A percentile compares a stretch with the other conserved stretches of the same genome.
phyloP scores from a whole-genome alignment of 1,284 basidiomycete genomes.

The Hymenochaete sp. region DNA sequence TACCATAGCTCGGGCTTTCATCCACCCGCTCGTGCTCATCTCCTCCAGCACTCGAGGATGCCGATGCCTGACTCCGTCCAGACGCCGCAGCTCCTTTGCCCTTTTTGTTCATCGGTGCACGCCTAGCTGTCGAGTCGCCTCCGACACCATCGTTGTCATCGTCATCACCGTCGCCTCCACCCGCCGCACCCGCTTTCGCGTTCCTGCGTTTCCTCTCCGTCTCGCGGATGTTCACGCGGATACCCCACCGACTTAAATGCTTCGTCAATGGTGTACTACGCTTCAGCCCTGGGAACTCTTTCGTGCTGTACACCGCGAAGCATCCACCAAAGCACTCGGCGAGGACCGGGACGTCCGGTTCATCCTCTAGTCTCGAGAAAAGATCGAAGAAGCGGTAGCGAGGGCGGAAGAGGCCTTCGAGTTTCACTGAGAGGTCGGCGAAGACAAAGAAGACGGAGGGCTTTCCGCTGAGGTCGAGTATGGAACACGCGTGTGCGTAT shows the following conservation, averaged over 20 bases:
- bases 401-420: constrained; percentile 56
- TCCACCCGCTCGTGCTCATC: not conserved
- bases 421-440: constrained; percentile 54
- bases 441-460: constrained; percentile 66
- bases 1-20: not conserved
- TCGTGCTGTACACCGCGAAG: constrained; percentile 70
- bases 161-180: not conserved
- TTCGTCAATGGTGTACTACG: constrained; percentile 70
- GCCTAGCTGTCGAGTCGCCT: not conserved
- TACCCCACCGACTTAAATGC: constrained; percentile 40
- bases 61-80: too few relatives aligned
- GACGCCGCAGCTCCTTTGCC: too few relatives aligned
- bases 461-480: constrained; percentile 49
- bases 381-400: constrained; percentile 64
- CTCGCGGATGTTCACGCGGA: constrained; percentile 62
- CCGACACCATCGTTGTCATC: not conserved
- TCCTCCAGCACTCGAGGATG: not conserved
- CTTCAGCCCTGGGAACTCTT: constrained; percentile 67
- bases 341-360: constrained; percentile 41
- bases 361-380: constrained; percentile 27
- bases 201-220: constrained; percentile 50
- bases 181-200: constrained; percentile 1
- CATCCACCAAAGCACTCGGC: constrained; percentile 62
- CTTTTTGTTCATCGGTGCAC: too few relatives aligned
- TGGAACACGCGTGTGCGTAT: constrained; percentile 49